A percentile compares a stretch with the other conserved stretches of the same genome.
Conservation (phyloP, 2,329 filamentous ascomycete species). For the Apiospora hydei region DNA sequence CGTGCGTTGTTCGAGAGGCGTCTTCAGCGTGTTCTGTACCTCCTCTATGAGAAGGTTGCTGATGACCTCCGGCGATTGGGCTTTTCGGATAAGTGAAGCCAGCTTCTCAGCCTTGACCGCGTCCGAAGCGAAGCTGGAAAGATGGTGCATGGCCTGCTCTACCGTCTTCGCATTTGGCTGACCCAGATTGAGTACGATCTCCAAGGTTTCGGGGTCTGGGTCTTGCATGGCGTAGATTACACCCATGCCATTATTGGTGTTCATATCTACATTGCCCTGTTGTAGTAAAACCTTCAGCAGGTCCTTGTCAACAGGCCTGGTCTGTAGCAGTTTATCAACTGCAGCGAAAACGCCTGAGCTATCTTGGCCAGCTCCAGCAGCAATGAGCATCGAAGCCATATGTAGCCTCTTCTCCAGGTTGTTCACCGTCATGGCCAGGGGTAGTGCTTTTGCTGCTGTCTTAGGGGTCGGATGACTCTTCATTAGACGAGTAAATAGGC, state of each 20-base stretch:
- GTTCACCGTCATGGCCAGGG: conserved; percentile 53
- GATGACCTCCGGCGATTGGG: conserved; percentile 52
- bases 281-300: conserved; percentile 58
- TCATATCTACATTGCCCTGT: conserved; percentile 61
- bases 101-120: conserved; percentile 58
- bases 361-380: conserved; percentile 52
- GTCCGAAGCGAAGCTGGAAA: conserved; percentile 53
- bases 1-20: conserved; percentile 46
- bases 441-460: conserved; percentile 56
- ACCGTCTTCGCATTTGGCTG: conserved; percentile 54
- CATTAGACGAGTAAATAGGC: conserved; percentile 54
- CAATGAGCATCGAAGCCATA: conserved; percentile 56
- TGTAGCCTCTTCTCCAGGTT: conserved; percentile 52
- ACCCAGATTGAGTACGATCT: conserved; percentile 54
- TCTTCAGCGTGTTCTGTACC: conserved; percentile 53
- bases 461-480: conserved; percentile 53
- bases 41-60: conserved; percentile 58
- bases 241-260: conserved; percentile 53
- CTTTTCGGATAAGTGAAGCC: conserved; percentile 52
- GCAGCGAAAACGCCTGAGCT: conserved; percentile 51
- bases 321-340: conserved; percentile 50
- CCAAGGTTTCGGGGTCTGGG: conserved; percentile 56
- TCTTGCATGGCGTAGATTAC: conserved; percentile 49
- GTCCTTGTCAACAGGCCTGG: conserved; percentile 57
- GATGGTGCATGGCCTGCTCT: conserved; percentile 49